A percentile compares a stretch with the other conserved stretches of the same genome.
Evolutionary conservation across 2,329 filamentous ascomycete species (phyloP).

Genomic region (Dactylellina parvicollis): DNA sequence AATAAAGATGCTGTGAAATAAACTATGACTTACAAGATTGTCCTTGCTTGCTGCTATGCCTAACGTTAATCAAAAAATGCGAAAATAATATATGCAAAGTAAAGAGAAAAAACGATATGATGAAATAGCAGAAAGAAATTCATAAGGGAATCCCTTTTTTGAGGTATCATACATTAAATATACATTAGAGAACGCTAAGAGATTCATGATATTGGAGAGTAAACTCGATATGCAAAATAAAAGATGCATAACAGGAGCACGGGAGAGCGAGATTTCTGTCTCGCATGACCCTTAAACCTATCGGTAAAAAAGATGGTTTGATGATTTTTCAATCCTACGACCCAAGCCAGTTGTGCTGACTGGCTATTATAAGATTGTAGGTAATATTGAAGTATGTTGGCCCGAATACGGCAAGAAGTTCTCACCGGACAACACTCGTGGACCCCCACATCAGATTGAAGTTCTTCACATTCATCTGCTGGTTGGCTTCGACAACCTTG

Average conservation of each 20-base stretch:
- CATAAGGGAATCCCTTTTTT: constrained; percentile 12
- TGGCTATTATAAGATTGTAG: not conserved
- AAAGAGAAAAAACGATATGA: not conserved
- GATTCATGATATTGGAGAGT: constrained; percentile 2
- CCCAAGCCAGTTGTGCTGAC: not conserved
- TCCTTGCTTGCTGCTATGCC: not conserved
- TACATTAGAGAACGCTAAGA: constrained; percentile 14
- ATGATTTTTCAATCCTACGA: too few species aligned
- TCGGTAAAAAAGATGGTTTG: not conserved
- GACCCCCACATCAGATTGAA: constrained; percentile 51
- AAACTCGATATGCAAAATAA: not conserved
- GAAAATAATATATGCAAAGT: not conserved
- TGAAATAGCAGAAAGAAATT: not conserved
- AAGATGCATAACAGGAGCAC: too few species aligned
- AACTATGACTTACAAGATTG: not conserved
- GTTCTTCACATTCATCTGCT: constrained; percentile 50
- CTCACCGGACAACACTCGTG: constrained; percentile 47
- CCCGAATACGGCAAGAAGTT: not conserved
- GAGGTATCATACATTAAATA: constrained; percentile 15
- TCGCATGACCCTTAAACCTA: not conserved
- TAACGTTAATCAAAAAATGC: not conserved
- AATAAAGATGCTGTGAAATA: not conserved
- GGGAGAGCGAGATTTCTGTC: too few species aligned
- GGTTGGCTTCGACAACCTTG: constrained; percentile 52
- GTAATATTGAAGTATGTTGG: constrained; percentile 2